These are phyloP conservation scores for Xylaria sp. DNA, from an alignment of 2,329 filamentous ascomycete genomes.

Conservation along the genomic window DNA sequence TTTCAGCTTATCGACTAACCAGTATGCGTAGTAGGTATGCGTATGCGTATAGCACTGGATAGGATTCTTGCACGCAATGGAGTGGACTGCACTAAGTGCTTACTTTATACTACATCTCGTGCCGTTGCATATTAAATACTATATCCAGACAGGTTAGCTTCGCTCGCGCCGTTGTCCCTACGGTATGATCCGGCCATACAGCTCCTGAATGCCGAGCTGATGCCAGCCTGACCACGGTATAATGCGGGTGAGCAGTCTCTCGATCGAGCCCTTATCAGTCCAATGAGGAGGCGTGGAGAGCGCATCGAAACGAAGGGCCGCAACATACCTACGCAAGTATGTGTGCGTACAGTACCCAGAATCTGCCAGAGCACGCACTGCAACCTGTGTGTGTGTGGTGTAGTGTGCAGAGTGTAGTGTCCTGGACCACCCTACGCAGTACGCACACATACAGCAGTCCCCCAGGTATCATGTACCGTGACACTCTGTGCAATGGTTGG, in stretches of 20 bases:
- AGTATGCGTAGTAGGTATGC: too few relatives aligned
- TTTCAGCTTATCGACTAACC: conserved; percentile 15
- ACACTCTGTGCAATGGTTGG: conserved; percentile 29
- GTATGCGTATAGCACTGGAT: too few relatives aligned
- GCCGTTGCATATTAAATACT: conserved; percentile 27
- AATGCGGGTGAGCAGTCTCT: conserved; percentile 24
- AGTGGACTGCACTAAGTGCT: conserved; percentile 22
- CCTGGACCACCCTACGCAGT: background rate
- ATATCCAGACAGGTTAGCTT: conserved; percentile 19
- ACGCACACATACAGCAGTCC: conserved; percentile 6
- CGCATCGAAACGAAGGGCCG: conserved; percentile 1
- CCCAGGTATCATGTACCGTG: conserved; percentile 26
- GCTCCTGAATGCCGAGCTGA: conserved; percentile 36
- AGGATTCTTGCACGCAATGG: background rate
- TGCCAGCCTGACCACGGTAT: conserved; percentile 31
- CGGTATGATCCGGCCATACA: conserved; percentile 33
- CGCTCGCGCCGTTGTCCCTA: conserved; percentile 26
- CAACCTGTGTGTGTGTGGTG: background rate
- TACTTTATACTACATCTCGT: conserved; percentile 22
- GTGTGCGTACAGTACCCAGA: too few relatives aligned
- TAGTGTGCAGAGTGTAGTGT: too few relatives aligned
- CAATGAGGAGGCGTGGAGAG: conserved; percentile 25
- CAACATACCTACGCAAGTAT: too few relatives aligned
- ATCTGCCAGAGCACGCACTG: background rate
- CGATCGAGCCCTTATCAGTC: conserved; percentile 36